Evolutionary conservation across 2,329 filamentous ascomycete species (phyloP).

Genomic region (Beauveria sp.): DNA sequence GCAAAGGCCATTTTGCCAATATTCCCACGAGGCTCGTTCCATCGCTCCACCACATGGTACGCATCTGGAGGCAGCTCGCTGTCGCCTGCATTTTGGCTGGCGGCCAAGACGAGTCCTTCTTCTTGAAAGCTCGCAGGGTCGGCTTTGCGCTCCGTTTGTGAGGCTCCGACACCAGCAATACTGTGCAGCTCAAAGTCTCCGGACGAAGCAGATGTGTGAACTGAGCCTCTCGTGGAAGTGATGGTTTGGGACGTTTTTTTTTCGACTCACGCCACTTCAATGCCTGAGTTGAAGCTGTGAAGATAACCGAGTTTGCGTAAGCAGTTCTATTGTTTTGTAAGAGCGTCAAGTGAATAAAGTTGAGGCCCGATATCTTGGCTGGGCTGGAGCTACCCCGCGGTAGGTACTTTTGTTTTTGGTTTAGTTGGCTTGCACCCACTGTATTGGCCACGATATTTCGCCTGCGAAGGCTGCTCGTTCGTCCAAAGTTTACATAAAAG

Average conservation of each 20-base stretch:
- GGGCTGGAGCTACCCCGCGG: too few relatives aligned
- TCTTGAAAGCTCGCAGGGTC: not conserved
- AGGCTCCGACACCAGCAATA: not conserved
- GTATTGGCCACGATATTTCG: too few relatives aligned
- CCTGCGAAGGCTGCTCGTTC: too few relatives aligned
- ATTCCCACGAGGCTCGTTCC: slow-evolving; percentile 30
- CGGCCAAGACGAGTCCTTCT: not conserved
- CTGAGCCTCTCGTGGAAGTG: not conserved
- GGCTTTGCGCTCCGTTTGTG: not conserved
- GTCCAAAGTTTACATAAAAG: too few relatives aligned
- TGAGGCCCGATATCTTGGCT: too few relatives aligned
- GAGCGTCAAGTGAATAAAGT: too few relatives aligned
- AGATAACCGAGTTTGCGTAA: too few relatives aligned
- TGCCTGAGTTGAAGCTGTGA: too few relatives aligned
- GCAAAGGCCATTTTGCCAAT: slow-evolving; percentile 29
- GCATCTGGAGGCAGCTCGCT: slow-evolving; percentile 20
- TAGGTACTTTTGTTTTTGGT: too few relatives aligned
- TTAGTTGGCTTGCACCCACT: too few relatives aligned
- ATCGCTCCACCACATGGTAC: slow-evolving; percentile 22
- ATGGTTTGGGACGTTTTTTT: not conserved
- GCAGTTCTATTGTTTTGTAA: too few relatives aligned
- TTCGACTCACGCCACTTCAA: too few relatives aligned
- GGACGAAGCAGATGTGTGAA: not conserved
- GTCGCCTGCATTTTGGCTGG: not conserved
- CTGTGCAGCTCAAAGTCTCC: not conserved